These are phyloP conservation scores for Neurospora pannonica DNA, from an alignment of 495 filamentous ascomycete species.

Conservation along the genomic window DNA sequence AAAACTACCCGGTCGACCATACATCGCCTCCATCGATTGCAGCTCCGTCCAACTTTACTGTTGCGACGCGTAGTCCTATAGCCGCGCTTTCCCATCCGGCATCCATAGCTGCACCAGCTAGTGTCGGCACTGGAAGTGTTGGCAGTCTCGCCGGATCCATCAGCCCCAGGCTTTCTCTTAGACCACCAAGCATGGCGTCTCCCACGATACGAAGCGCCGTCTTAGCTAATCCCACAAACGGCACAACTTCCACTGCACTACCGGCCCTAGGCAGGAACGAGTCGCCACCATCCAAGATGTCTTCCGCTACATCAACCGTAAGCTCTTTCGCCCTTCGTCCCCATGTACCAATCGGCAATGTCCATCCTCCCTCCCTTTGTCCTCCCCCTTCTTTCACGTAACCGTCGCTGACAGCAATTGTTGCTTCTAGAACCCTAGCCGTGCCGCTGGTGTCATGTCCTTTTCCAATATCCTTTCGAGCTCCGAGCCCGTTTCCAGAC, in stretches of 20 bases:
- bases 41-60: slow-evolving; percentile 32
- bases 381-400: not conserved
- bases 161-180: slow-evolving; percentile 34
- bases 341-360: not conserved
- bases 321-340: slow-evolving; percentile 14
- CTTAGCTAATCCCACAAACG: slow-evolving; percentile 35
- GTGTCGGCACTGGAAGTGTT: not conserved
- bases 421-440: slow-evolving; percentile 47
- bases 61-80: slow-evolving; percentile 47
- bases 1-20: slow-evolving; percentile 30
- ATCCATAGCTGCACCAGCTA: slow-evolving; percentile 20
- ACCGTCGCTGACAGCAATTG: slow-evolving; percentile 2
- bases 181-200: slow-evolving; percentile 43
- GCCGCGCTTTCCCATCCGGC: slow-evolving; percentile 41
- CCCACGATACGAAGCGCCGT: slow-evolving; percentile 37
- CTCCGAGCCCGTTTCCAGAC: slow-evolving; percentile 50
- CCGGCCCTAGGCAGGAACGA: slow-evolving; percentile 37
- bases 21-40: slow-evolving; percentile 34
- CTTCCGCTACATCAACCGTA: slow-evolving; percentile 28
- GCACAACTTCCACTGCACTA: slow-evolving; percentile 22
- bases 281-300: slow-evolving; percentile 22
- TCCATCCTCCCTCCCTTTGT: not conserved
- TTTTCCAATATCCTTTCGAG: slow-evolving; percentile 83
- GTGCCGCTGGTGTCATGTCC: slow-evolving; percentile 77
- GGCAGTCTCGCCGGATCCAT: slow-evolving; percentile 32